Conservation (phyloP, 371 early-diverging fungal genomes). For the Mortierella sp. region DNA sequence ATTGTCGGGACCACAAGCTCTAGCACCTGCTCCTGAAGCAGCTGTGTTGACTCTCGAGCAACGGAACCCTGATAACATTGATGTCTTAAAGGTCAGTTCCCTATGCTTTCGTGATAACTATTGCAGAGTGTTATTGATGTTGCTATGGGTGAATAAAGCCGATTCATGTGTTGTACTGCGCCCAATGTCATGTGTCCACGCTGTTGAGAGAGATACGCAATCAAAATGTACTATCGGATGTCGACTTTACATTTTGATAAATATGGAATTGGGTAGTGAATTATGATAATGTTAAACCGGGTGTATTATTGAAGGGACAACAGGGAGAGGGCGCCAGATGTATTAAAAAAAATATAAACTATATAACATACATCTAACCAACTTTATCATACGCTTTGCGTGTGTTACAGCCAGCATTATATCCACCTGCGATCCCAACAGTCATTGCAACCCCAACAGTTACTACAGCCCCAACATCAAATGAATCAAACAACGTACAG, state of each 20-base stretch:
- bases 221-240: not conserved
- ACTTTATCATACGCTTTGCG: not conserved
- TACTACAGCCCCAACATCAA: not conserved
- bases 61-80: conserved; percentile 47
- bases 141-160: conserved; percentile 47
- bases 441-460: not conserved
- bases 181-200: conserved; percentile 9
- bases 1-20: conserved; percentile 41
- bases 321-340: too few relatives aligned
- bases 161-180: conserved; percentile 18
- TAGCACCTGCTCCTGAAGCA: conserved; percentile 26
- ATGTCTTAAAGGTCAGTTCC: conserved; percentile 56
- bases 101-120: conserved; percentile 20
- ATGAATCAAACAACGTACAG: not conserved
- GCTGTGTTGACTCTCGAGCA: conserved; percentile 37
- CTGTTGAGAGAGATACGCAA: not conserved
- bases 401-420: not conserved
- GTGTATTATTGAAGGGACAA: too few relatives aligned
- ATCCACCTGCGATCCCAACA: not conserved
- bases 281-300: too few relatives aligned
- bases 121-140: not conserved
- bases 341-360: not conserved
- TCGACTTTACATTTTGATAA: not conserved
- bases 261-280: not conserved
- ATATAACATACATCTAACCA: not conserved